Percentiles rank a stretch among this genome's conserved stretches.
Conservation (phyloP, 2,329 filamentous ascomycete species). For the Microsporum ferrugineum region DNA sequence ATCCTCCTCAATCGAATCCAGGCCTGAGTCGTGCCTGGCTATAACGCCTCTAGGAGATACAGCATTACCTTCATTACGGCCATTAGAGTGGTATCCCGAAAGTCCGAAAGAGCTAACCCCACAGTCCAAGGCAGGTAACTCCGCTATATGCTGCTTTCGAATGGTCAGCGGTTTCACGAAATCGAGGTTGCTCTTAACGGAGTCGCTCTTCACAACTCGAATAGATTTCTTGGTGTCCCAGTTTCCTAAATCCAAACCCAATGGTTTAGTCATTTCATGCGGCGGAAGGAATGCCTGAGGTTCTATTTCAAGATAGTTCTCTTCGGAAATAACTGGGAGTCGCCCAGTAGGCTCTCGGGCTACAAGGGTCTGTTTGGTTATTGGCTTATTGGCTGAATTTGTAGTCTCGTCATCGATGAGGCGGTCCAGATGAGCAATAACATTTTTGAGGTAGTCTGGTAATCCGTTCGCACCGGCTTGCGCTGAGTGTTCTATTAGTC, state of each 20-base stretch:
- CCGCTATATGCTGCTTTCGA: conserved; percentile 33
- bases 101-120: neutral
- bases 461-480: conserved; percentile 34
- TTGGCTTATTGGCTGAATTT: conserved; percentile 37
- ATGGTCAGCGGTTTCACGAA: conserved; percentile 45
- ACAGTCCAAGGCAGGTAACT: neutral
- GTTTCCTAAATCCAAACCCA: conserved; percentile 3
- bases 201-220: conserved; percentile 36
- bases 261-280: neutral
- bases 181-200: conserved; percentile 38
- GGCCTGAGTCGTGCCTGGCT: conserved; percentile 14
- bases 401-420: conserved; percentile 39
- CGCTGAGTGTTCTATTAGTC: conserved; percentile 43
- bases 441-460: conserved; percentile 45
- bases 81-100: neutral
- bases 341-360: conserved; percentile 7
- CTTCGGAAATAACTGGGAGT: conserved; percentile 12
- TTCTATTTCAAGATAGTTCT: conserved; percentile 1
- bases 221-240: conserved; percentile 38
- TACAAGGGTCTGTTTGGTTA: neutral
- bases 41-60: neutral
- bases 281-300: neutral
- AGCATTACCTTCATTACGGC: neutral
- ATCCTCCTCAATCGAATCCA: conserved; percentile 36
- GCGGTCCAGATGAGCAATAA: conserved; percentile 50